Percentiles rank a stretch among this genome's conserved stretches.
Conservation (phyloP, 441 rosid species). For the Jatropha podagrica region DNA sequence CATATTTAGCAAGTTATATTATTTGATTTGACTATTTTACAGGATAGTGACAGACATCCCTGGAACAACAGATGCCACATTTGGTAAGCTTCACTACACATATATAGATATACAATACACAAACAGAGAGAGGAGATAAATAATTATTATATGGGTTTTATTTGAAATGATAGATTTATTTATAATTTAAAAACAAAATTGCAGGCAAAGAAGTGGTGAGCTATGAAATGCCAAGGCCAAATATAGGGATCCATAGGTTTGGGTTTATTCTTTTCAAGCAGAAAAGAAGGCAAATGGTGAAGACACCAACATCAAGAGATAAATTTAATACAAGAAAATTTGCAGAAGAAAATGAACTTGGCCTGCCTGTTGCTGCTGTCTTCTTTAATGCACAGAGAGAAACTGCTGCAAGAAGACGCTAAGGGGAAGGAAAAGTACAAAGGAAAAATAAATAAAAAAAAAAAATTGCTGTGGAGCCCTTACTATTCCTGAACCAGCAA, state of each 20-base stretch:
- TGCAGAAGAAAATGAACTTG: conserved; percentile 73
- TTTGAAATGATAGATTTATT: not conserved
- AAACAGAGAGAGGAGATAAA: no score
- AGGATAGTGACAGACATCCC: conserved; percentile 95
- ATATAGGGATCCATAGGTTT: conserved; percentile 90
- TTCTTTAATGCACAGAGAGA: conserved; percentile 92
- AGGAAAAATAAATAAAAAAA: not conserved
- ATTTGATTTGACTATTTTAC: conserved; percentile 14
- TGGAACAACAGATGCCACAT: conserved; percentile 85
- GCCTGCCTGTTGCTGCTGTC: conserved; percentile 84
- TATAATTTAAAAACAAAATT: not conserved
- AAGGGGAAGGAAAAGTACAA: not conserved
- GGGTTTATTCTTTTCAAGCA: conserved; percentile 82
- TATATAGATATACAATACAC: no score
- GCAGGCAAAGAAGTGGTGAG: conserved; percentile 65
- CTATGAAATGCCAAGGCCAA: conserved; percentile 88
- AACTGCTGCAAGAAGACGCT: conserved; percentile 93
- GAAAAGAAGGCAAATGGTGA: conserved; percentile 55
- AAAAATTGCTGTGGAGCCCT: not conserved
- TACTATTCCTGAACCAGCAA: no score
- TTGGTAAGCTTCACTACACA: conserved; percentile 44
- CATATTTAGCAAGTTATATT: not conserved
- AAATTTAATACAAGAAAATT: conserved; percentile 64
- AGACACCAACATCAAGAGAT: conserved; percentile 55
- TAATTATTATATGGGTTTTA: not conserved